Evolutionary conservation across 2,329 filamentous ascomycete genomes (phyloP), one percentile per base, ranked within the genome.

Genomic region (Fusarium nodosum): DNA sequence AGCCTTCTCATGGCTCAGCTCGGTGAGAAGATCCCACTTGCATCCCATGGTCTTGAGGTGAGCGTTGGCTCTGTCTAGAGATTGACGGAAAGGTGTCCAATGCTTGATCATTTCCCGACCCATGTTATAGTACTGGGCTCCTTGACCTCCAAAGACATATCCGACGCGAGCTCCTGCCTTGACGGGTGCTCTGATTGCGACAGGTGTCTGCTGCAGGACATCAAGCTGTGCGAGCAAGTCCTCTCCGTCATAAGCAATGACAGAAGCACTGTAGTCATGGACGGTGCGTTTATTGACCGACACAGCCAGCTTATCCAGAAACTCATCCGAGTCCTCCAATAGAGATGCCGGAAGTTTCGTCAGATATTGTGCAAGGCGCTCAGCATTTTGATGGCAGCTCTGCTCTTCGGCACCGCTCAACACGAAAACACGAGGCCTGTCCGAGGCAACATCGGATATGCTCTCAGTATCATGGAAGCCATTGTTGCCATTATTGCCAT

Each of bases 71-170:
- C 20, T 41, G 28, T 54, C 41, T 18, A 54, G 24, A 20, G 38
- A 73, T 64, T 12, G 38, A 55, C 3, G 47, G 28, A 50, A 50
- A 34, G 44, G 39, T 50, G 54, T 18, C 51, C 54, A 50, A 20
- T 30, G n/a, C 39, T 46, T 38, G 9, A 79, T 57, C 24, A 80
- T 66, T 20, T 76, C 74, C 9, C 64, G 66, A 9, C 77, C 79
- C 79, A 82, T 81, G 1, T 59, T 63, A 18, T 56, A 50, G 69
- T 76, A 81, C 56, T 82, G 79, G 1, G 79, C 78, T 15, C 79
- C 80, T 36, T 82, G 79, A 18, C 80, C 80, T 10, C 73, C 78
- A 52, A 81, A 81, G 3, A 81, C 74, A 28, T 73, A 76, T 7
- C 62, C 75, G 10, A 54, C 16, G 54, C 34, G 39, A 69, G 45